phyloP scores from a whole-genome alignment of 495 filamentous ascomycete genomes.

The Penicillium psychrofluorescens region DNA sequence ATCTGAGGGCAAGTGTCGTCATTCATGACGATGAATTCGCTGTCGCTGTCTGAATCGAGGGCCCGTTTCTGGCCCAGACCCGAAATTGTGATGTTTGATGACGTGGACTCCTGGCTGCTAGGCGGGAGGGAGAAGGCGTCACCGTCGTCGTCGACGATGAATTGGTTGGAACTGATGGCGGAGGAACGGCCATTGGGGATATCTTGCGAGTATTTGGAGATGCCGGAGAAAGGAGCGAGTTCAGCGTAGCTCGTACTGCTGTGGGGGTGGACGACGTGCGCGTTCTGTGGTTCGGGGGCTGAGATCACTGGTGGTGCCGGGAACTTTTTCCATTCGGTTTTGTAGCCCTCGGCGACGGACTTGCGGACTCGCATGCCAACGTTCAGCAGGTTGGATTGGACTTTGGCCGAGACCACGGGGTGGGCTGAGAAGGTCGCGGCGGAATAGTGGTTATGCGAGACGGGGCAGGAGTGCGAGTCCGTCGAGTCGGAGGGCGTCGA shows the following conservation, averaged over 20 bases:
- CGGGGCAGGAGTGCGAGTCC: constrained; percentile 6
- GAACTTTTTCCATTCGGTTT: constrained; percentile 46
- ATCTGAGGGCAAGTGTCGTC: constrained; percentile 8
- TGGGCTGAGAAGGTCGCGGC: constrained; percentile 33
- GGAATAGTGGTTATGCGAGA: constrained; percentile 37
- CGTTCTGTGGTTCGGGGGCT: too few species aligned
- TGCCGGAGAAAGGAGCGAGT: constrained; percentile 69
- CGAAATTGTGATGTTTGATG: constrained; percentile 10
- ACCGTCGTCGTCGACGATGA: constrained; percentile 26
- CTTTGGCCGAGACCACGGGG: constrained; percentile 48
- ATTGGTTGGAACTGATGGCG: constrained; percentile 2
- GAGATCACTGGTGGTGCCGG: too few species aligned
- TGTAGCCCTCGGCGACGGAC: constrained; percentile 85
- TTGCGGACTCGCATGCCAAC: constrained; percentile 94
- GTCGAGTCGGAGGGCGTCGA: constrained; percentile 8
- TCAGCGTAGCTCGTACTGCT: constrained; percentile 35
- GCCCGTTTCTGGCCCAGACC: constrained; percentile 14
- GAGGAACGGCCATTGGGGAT: too few species aligned
- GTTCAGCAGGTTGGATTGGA: constrained; percentile 72
- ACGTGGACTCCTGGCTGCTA: constrained; percentile 38
- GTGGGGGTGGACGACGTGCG: neutral
- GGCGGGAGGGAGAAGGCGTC: constrained; percentile 35
- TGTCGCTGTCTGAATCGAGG: constrained; percentile 33
- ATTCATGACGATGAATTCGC: constrained; percentile 35
- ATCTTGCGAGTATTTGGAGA: constrained; percentile 44